Evolutionary conservation across 108 stramenopile genomes (phyloP), one percentile per base, ranked within the genome.

Genomic region (Nannochloropsis oceanica): DNA sequence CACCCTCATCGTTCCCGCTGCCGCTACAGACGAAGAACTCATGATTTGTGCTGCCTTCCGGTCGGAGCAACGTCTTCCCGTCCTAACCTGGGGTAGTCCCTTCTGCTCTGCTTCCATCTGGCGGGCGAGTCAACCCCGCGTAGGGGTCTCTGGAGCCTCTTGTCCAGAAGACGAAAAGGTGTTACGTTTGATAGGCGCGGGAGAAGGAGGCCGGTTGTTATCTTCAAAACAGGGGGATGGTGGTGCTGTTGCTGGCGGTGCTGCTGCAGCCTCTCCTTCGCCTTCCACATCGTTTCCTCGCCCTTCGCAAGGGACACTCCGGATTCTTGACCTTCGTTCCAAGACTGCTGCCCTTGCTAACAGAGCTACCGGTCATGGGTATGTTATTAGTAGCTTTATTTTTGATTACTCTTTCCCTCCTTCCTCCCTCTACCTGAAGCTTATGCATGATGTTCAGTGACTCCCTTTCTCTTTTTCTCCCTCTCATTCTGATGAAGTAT

Each of bases 71-170:
- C 94, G 98, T 18, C 80, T 97, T 79, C 96, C 96, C 0, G 92
- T 92, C n/a, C 85, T 98, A 87, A 93, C 94, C 34, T 98, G 96
- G 96, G 93, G 93, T 13, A 89, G 87, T 84, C 88, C 91, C 43
- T 27, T 43, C 7, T 87, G 83, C 44, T 94, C 81, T 11, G 94
- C 94, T 8, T 92, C 93, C 79, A 93, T 99, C 44, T 98, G 97
- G 97, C 87, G 99, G 82, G 93, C 92, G 44, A 91, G 95, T 42
- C 99, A 99, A 86, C 99, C 99, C 1, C 96, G 95, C 86, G 95
- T 97, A 24, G 99, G 99, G 8, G 85, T 88, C 43, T 79, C 87
- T 26, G 73, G 84, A 27, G 84, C 87, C 24, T 34, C 94, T 20
- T 89, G 88, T 59, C 79, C 82, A 11, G 82, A 85, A 79, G 88